A percentile compares a stretch with the other conserved stretches of the same genome.
These are phyloP conservation scores for Friedmanniomyces endolithicus DNA, from an alignment of 495 filamentous ascomycete genomes.

Conservation along the genomic window DNA sequence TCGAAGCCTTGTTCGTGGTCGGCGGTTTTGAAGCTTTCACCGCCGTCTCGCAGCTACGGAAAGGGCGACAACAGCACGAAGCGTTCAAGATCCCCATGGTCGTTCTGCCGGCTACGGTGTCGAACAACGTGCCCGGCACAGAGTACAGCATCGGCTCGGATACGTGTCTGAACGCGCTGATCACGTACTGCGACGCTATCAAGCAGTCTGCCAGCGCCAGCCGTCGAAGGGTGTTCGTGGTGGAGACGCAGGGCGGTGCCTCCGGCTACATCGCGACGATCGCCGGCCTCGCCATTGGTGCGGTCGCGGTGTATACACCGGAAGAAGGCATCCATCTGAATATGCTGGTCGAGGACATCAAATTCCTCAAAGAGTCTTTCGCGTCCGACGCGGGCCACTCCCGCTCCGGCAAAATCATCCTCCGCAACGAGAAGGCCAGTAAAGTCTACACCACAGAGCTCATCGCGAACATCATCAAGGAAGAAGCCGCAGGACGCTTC, in stretches of 20 bases:
- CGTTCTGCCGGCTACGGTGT: constrained; percentile 89
- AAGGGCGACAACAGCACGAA: constrained; percentile 62
- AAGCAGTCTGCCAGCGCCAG: constrained; percentile 91
- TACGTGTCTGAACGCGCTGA: constrained; percentile 93
- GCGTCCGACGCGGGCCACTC: constrained; percentile 75
- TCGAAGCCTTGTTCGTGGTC: constrained; percentile 84
- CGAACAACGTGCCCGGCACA: constrained; percentile 95
- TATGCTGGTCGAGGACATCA: constrained; percentile 85
- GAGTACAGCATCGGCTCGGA: constrained; percentile 96
- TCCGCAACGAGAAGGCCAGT: constrained; percentile 86
- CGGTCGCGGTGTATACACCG: constrained; percentile 91
- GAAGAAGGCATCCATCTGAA: constrained; percentile 91
- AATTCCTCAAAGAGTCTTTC: constrained; percentile 78
- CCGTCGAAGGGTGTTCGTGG: constrained; percentile 85
- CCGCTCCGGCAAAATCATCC: constrained; percentile 83
- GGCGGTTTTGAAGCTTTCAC: constrained; percentile 98
- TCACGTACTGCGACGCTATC: constrained; percentile 92
- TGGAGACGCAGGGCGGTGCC: constrained; percentile 91
- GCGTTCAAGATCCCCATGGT: constrained; percentile 89
- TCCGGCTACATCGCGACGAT: constrained; percentile 92
- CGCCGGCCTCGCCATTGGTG: constrained; percentile 77
- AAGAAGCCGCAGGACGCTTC: constrained; percentile 83
- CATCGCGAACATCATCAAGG: constrained; percentile 87
- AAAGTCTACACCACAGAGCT: constrained; percentile 83
- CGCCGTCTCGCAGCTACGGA: constrained; percentile 70